These are phyloP conservation scores for Ophiostoma sp. DNA, from an alignment of 2,329 filamentous ascomycete genomes.

Conservation along the genomic window DNA sequence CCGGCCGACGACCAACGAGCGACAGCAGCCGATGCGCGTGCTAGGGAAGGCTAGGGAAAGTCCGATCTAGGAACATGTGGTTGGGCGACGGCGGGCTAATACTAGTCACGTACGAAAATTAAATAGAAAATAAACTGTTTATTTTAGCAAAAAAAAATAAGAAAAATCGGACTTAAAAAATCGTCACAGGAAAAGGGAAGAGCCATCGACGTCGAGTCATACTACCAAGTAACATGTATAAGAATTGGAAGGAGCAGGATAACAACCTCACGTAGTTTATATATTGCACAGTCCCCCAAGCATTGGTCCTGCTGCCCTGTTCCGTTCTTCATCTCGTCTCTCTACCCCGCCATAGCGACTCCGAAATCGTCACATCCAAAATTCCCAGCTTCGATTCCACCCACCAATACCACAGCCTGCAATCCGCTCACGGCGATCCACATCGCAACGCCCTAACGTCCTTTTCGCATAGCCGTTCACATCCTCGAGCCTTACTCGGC, in stretches of 20 bases:
- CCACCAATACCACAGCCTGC: constrained; percentile 1
- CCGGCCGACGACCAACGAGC: constrained; percentile 24
- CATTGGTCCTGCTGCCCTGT: background rate
- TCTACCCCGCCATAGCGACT: constrained; percentile 19
- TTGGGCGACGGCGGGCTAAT: constrained; percentile 1
- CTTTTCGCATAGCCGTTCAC: background rate
- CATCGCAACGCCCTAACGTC: background rate
- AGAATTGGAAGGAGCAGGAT: background rate
- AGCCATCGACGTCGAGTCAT: constrained; percentile 20
- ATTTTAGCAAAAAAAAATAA: constrained; percentile 1
- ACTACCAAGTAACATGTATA: no score
- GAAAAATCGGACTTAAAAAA: constrained; percentile 19
- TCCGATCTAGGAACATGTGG: constrained; percentile 25
- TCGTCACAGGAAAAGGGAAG: constrained; percentile 4
- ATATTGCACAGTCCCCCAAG: background rate
- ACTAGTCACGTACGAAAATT: constrained; percentile 3
- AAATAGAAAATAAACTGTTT: constrained; percentile 9
- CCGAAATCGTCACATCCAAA: constrained; percentile 11
- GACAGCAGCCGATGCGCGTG: constrained; percentile 24
- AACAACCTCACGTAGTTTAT: no score
- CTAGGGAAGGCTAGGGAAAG: constrained; percentile 10
- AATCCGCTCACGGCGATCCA: constrained; percentile 13
- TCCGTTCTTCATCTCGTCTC: background rate
- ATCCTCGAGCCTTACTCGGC: background rate
- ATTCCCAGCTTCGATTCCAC: background rate